phyloP scores from a whole-genome alignment of 192 early-diverging fungal genomes.

The Mortierella hygrophila region DNA sequence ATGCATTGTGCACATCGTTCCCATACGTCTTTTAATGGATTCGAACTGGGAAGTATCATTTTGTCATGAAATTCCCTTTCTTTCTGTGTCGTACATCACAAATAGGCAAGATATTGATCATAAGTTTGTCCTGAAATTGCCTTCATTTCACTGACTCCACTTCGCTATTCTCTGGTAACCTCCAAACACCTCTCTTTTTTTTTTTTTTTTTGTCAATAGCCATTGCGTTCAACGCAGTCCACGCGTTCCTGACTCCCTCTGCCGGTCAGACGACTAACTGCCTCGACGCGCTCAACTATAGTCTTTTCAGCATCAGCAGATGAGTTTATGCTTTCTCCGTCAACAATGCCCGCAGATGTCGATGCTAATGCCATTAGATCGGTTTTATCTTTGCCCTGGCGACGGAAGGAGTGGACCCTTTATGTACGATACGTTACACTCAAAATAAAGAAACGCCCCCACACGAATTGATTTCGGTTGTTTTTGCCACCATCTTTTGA shows the following conservation, averaged over 20 bases:
- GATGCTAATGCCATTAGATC: background rate
- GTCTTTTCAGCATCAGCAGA: background rate
- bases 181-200: background rate
- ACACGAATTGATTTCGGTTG: background rate
- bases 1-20: background rate
- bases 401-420: background rate
- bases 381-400: background rate
- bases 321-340: background rate
- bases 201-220: background rate
- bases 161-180: background rate
- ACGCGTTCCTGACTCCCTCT: slow-evolving; percentile 21
- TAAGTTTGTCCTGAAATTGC: background rate
- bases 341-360: background rate
- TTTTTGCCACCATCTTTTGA: slow-evolving; percentile 14
- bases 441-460: background rate
- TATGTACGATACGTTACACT: background rate
- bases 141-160: background rate
- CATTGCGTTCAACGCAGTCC: slow-evolving; percentile 8
- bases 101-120: slow-evolving; percentile 16
- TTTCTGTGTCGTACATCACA: background rate
- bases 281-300: background rate
- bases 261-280: slow-evolving; percentile 10
- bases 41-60: too few relatives aligned
- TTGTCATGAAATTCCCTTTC: too few relatives aligned
- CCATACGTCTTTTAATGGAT: too few relatives aligned